Evolutionary conservation across 345 rosid genomes (phyloP).

Genomic region (Salix suchowensis): DNA sequence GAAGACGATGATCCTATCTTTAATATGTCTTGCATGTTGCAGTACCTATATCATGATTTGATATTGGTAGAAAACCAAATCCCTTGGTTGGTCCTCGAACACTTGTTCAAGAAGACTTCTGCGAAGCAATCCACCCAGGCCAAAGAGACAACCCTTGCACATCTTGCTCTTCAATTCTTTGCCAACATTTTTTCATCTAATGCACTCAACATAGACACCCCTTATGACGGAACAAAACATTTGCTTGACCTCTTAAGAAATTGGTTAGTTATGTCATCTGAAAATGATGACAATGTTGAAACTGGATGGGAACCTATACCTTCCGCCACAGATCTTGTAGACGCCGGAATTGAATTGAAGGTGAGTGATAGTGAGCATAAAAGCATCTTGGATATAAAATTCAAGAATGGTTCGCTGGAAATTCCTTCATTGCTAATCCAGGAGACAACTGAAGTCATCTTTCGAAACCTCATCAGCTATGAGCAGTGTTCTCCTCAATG

Average conservation of each 20-base stretch:
- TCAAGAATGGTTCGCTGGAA: constrained; percentile 1
- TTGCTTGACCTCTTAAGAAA: constrained; percentile 11
- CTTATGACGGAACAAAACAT: not conserved
- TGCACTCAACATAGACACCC: not conserved
- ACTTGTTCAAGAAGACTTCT: constrained; percentile 5
- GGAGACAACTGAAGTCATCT: constrained; percentile 9
- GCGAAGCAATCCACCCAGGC: not conserved
- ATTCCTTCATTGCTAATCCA: constrained; percentile 7
- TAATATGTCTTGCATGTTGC: too few relatives aligned
- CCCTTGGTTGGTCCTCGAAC: constrained; percentile 25
- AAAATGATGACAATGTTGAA: not conserved
- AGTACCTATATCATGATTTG: constrained; percentile 10
- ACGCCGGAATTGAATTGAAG: constrained; percentile 4
- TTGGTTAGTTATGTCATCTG: not conserved
- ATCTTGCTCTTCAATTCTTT: constrained; percentile 1
- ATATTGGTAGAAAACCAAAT: constrained; percentile 35
- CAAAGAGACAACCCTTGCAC: not conserved
- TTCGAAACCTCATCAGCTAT: constrained; percentile 21
- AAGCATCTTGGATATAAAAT: constrained; percentile 14
- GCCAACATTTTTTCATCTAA: not conserved
- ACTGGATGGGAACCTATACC: not conserved
- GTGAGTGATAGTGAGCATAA: not conserved
- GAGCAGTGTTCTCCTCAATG: constrained; percentile 12
- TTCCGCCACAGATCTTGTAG: constrained; percentile 1
- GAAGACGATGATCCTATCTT: too few relatives aligned